Evolutionary conservation across 2,329 filamentous ascomycete genomes (phyloP).

Genomic region (Colletotrichum gigasporum): DNA sequence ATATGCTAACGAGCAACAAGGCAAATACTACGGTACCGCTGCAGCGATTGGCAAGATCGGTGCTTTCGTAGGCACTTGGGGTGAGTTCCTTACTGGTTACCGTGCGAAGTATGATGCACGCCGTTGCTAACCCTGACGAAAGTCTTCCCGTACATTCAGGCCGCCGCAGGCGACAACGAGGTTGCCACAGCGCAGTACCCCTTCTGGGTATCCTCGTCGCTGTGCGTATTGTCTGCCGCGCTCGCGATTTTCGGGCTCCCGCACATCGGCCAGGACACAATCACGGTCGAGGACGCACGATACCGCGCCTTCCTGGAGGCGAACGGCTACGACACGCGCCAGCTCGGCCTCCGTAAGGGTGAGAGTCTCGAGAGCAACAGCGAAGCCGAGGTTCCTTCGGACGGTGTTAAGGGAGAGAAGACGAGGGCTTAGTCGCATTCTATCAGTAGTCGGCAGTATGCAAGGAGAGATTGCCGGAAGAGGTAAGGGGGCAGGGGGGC

Average conservation of each 20-base stretch:
- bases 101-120: not conserved
- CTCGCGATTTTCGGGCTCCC: slow-evolving; percentile 73
- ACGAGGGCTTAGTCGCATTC: not conserved
- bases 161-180: slow-evolving; percentile 62
- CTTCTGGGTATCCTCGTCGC: slow-evolving; percentile 83
- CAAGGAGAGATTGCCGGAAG: too few relatives aligned
- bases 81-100: not conserved
- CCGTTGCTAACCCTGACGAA: not conserved
- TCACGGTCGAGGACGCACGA: slow-evolving; percentile 77
- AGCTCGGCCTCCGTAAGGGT: slow-evolving; percentile 56
- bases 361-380: slow-evolving; percentile 32
- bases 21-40: slow-evolving; percentile 73
- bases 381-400: not conserved
- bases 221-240: slow-evolving; percentile 79
- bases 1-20: not conserved
- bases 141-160: slow-evolving; percentile 78
- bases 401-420: slow-evolving; percentile 7
- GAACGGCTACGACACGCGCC: slow-evolving; percentile 78
- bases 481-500: too few relatives aligned
- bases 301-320: slow-evolving; percentile 79
- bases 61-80: slow-evolving; percentile 85
- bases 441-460: too few relatives aligned
- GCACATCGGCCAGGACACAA: slow-evolving; percentile 85
- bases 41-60: slow-evolving; percentile 80
- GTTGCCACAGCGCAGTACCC: slow-evolving; percentile 80